Conservation (phyloP, 768 basidiomycete species). For the Megacollybia marginata region DNA sequence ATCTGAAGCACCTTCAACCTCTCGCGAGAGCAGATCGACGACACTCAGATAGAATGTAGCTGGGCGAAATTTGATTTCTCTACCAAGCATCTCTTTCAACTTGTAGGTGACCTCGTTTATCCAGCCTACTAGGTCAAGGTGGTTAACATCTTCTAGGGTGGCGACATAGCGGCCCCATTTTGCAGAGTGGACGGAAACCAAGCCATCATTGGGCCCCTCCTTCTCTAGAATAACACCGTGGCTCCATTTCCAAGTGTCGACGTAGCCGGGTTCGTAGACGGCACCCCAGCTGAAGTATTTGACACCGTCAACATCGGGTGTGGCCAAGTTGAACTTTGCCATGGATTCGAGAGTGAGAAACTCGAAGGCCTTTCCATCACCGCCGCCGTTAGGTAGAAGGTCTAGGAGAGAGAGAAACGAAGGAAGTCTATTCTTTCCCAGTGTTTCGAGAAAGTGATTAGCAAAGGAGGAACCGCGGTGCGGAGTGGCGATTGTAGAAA, state of each 20-base stretch:
- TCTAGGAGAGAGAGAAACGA: conserved; percentile 70
- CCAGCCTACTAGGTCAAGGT: conserved; percentile 92
- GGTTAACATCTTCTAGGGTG: conserved; percentile 86
- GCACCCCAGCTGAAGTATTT: conserved; percentile 97
- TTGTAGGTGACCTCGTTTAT: conserved; percentile 84
- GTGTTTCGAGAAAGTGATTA: conserved; percentile 74
- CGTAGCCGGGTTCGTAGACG: conserved; percentile 76
- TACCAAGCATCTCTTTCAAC: conserved; percentile 83
- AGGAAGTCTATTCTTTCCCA: conserved; percentile 63
- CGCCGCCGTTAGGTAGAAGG: conserved; percentile 84
- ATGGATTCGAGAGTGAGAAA: conserved; percentile 80
- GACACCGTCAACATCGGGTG: conserved; percentile 71
- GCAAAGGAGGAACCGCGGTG: conserved; percentile 94
- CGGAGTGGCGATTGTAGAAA: conserved; percentile 93
- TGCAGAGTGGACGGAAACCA: conserved; percentile 82
- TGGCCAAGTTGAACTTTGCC: conserved; percentile 82
- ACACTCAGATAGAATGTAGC: conserved; percentile 87
- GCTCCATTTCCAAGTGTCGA: conserved; percentile 88
- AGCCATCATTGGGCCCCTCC: conserved; percentile 92
- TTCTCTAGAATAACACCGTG: conserved; percentile 77
- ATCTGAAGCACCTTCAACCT: conserved; percentile 42
- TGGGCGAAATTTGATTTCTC: conserved; percentile 86
- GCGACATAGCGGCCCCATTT: conserved; percentile 96
- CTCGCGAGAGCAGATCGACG: conserved; percentile 68
- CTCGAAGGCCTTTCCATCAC: conserved; percentile 92